phyloP scores from a whole-genome alignment of 768 basidiomycete genomes.

The Leccinum longicurvipes region DNA sequence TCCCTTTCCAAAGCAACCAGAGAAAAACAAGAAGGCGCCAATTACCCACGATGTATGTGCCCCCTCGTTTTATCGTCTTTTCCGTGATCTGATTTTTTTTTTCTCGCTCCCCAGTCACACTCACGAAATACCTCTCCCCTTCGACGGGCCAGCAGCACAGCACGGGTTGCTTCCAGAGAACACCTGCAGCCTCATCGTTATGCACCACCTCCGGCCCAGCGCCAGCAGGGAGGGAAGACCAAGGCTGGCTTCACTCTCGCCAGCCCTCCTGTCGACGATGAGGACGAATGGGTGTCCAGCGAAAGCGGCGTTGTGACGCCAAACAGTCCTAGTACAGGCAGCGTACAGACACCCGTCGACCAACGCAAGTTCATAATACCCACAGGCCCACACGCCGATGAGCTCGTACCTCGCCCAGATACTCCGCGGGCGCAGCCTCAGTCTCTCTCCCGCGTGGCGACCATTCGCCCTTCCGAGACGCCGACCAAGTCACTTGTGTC shows the following conservation, averaged over 20 bases:
- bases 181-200: conserved; percentile 35
- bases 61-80: not conserved
- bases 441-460: conserved; percentile 33
- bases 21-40: conserved; percentile 57
- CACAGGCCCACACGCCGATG: conserved; percentile 15
- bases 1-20: conserved; percentile 39
- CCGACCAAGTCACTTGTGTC: conserved; percentile 14
- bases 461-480: conserved; percentile 29
- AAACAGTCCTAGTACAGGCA: conserved; percentile 45
- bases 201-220: conserved; percentile 24
- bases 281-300: conserved; percentile 77
- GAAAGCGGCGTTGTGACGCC: conserved; percentile 75
- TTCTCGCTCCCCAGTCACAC: conserved; percentile 10
- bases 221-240: conserved; percentile 33
- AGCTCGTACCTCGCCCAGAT: conserved; percentile 21
- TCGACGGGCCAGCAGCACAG: conserved; percentile 26
- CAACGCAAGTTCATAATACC: conserved; percentile 13
- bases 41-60: conserved; percentile 19
- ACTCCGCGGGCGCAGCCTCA: conserved; percentile 31
- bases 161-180: conserved; percentile 29
- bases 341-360: conserved; percentile 33
- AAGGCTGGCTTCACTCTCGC: conserved; percentile 61
- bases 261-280: conserved; percentile 46
- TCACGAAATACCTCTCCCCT: conserved; percentile 27
- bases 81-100: conserved; percentile 15